These are phyloP conservation scores for Tinospora cordifolia DNA, from an alignment of 164 flowering plant species.

Conservation along the genomic window DNA sequence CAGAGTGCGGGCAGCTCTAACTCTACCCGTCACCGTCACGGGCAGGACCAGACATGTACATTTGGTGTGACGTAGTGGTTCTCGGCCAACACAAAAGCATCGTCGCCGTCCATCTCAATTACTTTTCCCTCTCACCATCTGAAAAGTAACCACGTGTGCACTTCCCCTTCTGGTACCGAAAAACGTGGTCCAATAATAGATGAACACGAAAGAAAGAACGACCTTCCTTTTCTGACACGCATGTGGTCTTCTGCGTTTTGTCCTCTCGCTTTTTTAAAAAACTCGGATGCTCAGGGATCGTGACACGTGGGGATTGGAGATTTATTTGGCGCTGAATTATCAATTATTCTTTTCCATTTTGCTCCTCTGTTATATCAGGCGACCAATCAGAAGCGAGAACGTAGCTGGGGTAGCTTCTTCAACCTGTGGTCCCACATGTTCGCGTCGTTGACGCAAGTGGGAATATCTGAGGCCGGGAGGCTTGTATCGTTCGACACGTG, in stretches of 20 bases:
- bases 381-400: background rate
- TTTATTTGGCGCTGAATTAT: background rate
- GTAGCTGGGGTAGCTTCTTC: background rate
- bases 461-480: background rate
- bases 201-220: slow-evolving; percentile 20
- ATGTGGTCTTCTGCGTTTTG: slow-evolving; percentile 38
- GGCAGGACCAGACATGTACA: slow-evolving; percentile 37
- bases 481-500: background rate
- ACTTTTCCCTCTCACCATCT: slow-evolving; percentile 9
- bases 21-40: slow-evolving; percentile 39
- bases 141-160: slow-evolving; percentile 26
- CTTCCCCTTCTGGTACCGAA: background rate
- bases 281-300: background rate
- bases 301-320: background rate
- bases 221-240: slow-evolving; percentile 53
- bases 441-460: background rate
- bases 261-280: background rate
- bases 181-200: slow-evolving; percentile 38
- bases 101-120: slow-evolving; percentile 32
- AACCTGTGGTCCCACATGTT: background rate
- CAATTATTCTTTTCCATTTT: background rate
- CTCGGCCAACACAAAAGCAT: slow-evolving; percentile 17
- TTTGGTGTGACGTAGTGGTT: slow-evolving; percentile 38
- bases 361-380: background rate
- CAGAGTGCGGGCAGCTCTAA: slow-evolving; percentile 17